Percentiles rank a stretch among this genome's conserved stretches.
phyloP scores from a whole-genome alignment of 2,329 filamentous ascomycete species.

The Talaromyces rugulosus region DNA sequence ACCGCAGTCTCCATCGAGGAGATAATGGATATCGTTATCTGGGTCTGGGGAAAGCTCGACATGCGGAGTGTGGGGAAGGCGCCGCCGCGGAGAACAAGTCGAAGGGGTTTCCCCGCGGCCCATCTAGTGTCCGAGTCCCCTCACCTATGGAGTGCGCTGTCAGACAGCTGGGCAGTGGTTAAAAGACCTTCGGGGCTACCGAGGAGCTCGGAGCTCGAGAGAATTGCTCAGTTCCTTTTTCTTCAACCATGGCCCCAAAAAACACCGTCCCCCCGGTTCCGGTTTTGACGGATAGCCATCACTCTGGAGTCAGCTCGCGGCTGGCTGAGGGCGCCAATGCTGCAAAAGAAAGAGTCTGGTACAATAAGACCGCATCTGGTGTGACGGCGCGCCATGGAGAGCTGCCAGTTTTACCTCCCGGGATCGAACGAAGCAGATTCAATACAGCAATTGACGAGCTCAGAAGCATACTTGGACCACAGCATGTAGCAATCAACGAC shows the following conservation, averaged over 20 bases:
- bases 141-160: neutral
- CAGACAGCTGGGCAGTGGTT: neutral
- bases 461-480: conserved; percentile 12
- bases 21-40: too few relatives aligned
- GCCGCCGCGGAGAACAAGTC: neutral
- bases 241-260: neutral
- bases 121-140: neutral
- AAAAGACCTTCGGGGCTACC: neutral
- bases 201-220: neutral
- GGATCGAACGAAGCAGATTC: conserved; percentile 13
- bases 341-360: conserved; percentile 16
- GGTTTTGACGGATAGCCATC: conserved; percentile 1
- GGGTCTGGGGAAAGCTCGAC: neutral
- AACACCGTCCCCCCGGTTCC: neutral
- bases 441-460: conserved; percentile 17
- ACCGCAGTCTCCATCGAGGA: neutral
- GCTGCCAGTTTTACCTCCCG: conserved; percentile 18
- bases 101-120: neutral
- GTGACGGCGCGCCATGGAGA: conserved; percentile 3
- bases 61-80: conserved; percentile 4
- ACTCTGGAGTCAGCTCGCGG: conserved; percentile 7
- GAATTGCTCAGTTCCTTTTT: neutral
- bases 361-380: conserved; percentile 16
- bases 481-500: conserved; percentile 19
- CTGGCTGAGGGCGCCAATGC: conserved; percentile 16